Percentiles rank a stretch among this genome's conserved stretches.
Conservation (phyloP, 2,329 filamentous ascomycete species). For the Exophiala oligosperma region DNA sequence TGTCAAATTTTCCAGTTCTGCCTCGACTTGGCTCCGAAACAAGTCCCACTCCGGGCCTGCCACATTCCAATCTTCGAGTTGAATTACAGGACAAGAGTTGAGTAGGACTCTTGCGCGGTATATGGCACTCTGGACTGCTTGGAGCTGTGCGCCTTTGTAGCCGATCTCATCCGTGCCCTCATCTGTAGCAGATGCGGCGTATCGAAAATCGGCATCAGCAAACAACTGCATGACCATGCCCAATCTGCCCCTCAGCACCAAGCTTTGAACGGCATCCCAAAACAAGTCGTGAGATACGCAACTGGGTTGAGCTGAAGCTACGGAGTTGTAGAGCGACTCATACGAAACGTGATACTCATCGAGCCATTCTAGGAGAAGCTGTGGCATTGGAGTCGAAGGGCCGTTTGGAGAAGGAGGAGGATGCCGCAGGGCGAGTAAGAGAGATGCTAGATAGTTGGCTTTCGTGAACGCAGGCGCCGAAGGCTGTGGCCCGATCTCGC, state of each 20-base stretch:
- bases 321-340: constrained; percentile 63
- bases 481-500: constrained; percentile 65
- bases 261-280: constrained; percentile 80
- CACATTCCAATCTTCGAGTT: constrained; percentile 73
- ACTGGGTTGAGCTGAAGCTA: constrained; percentile 66
- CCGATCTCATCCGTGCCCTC: constrained; percentile 64
- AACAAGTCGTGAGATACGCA: constrained; percentile 75
- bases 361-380: constrained; percentile 81
- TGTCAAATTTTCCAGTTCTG: constrained; percentile 69
- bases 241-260: constrained; percentile 74
- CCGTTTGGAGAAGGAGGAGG: constrained; percentile 45
- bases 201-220: constrained; percentile 73
- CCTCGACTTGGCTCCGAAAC: constrained; percentile 73
- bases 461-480: constrained; percentile 67
- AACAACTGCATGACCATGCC: constrained; percentile 66
- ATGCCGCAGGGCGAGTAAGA: constrained; percentile 79
- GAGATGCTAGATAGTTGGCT: constrained; percentile 73
- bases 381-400: constrained; percentile 59
- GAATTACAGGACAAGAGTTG: constrained; percentile 68
- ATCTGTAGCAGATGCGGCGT: constrained; percentile 65
- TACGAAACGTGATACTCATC: constrained; percentile 72
- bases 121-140: constrained; percentile 73
- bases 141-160: constrained; percentile 74
- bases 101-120: constrained; percentile 69
- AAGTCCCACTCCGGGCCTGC: constrained; percentile 78